Conservation (phyloP, 306 rosid species). For the Mucuna pruriens region DNA sequence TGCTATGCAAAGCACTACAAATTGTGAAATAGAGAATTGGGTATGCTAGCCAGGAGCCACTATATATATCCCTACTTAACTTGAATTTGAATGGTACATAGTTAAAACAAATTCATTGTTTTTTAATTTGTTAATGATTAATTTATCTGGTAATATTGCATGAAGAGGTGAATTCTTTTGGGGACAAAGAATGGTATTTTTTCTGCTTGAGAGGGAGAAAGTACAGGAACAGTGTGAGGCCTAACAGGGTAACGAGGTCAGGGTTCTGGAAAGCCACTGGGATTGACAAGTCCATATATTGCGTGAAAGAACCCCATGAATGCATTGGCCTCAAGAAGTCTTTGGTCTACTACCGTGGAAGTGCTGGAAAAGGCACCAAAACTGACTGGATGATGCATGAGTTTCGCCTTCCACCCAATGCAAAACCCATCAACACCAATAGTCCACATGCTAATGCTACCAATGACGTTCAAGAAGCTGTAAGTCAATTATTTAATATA, state of each 20-base stretch:
- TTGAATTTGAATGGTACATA: no score
- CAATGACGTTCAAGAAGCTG: slow-evolving; percentile 67
- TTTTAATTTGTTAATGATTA: background rate
- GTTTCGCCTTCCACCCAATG: slow-evolving; percentile 86
- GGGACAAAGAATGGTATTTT: slow-evolving; percentile 72
- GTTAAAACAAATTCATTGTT: no score
- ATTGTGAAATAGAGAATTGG: background rate
- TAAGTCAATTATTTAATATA: slow-evolving; percentile 42
- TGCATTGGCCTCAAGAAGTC: slow-evolving; percentile 94
- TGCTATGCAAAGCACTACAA: background rate
- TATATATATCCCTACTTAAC: no score
- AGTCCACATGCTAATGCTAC: slow-evolving; percentile 15
- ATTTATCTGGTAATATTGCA: background rate
- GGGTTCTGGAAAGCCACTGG: slow-evolving; percentile 96
- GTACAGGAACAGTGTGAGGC: slow-evolving; percentile 81
- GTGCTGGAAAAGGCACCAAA: slow-evolving; percentile 94
- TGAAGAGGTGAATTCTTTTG: slow-evolving; percentile 52
- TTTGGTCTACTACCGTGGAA: slow-evolving; percentile 82
- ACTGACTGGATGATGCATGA: slow-evolving; percentile 99
- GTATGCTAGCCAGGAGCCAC: background rate
- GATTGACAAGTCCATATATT: slow-evolving; percentile 71
- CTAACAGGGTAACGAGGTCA: slow-evolving; percentile 76
- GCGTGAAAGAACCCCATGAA: slow-evolving; percentile 48
- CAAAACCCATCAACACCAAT: background rate
- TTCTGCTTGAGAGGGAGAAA: slow-evolving; percentile 86